These are phyloP conservation scores for Kwoniella sp. DNA, from an alignment of 768 basidiomycete species.

Conservation along the genomic window DNA sequence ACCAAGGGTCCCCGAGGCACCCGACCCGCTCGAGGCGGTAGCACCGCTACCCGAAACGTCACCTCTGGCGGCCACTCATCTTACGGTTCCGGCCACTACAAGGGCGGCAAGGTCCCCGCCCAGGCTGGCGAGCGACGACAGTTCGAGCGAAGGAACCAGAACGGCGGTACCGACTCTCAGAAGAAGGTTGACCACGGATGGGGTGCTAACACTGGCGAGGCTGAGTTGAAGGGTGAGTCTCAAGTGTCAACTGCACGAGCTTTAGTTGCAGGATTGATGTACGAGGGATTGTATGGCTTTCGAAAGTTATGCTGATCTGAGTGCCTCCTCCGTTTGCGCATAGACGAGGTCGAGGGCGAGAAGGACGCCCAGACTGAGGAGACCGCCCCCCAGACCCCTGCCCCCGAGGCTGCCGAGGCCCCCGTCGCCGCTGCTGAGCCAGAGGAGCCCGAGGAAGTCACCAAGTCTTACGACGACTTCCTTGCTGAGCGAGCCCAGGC, in stretches of 20 bases:
- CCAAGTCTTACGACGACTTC: conserved; percentile 91
- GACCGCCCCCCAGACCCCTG: conserved; percentile 67
- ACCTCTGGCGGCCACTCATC: conserved; percentile 56
- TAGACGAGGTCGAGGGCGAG: conserved; percentile 71
- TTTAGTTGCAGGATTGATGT: neutral
- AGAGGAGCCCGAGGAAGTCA: conserved; percentile 61
- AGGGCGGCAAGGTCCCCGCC: conserved; percentile 53
- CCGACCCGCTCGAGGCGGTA: conserved; percentile 58
- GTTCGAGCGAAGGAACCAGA: conserved; percentile 64
- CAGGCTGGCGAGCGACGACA: conserved; percentile 68
- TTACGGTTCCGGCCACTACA: conserved; percentile 60
- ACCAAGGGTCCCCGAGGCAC: conserved; percentile 56
- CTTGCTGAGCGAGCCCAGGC: conserved; percentile 66
- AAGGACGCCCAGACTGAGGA: conserved; percentile 75
- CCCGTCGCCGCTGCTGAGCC: conserved; percentile 44
- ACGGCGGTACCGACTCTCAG: conserved; percentile 70
- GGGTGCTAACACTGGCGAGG: conserved; percentile 85
- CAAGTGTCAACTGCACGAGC: too few species aligned
- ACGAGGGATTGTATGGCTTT: too few species aligned
- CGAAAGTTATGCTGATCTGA: neutral
- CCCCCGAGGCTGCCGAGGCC: conserved; percentile 62
- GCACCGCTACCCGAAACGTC: conserved; percentile 55
- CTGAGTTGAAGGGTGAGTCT: conserved; percentile 65
- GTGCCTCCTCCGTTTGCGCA: neutral
- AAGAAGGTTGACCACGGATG: conserved; percentile 94